A percentile compares a stretch with the other conserved stretches of the same genome.
Evolutionary conservation across 257 asterid genomes (phyloP).

Genomic region (Salvia hispanica): DNA sequence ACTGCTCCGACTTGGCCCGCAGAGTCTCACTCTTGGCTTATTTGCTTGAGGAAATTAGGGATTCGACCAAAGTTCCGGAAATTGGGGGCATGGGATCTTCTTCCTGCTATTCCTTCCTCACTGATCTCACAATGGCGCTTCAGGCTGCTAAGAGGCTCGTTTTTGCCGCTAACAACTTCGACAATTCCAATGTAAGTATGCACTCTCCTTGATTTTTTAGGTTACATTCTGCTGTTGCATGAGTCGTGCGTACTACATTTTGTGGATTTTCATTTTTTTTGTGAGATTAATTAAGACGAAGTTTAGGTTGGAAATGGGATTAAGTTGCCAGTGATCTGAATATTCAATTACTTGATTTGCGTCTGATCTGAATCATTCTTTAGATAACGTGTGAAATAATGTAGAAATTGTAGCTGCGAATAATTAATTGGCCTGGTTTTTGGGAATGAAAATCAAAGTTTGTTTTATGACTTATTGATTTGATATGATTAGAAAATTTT

Average conservation of each 20-base stretch:
- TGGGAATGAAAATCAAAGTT: neutral
- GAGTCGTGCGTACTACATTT: slow-evolving; percentile 14
- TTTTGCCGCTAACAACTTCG: slow-evolving; percentile 45
- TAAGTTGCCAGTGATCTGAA: neutral
- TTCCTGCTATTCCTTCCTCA: slow-evolving; percentile 46
- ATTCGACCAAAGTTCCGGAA: slow-evolving; percentile 36
- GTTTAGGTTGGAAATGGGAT: slow-evolving; percentile 11
- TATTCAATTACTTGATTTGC: slow-evolving; percentile 27
- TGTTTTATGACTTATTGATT: no score
- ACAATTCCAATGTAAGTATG: slow-evolving; percentile 39
- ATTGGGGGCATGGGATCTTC: slow-evolving; percentile 40
- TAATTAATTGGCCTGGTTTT: neutral
- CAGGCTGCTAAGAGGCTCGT: slow-evolving; percentile 49
- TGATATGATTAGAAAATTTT: no score
- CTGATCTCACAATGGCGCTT: slow-evolving; percentile 55
- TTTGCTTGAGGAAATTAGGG: slow-evolving; percentile 69
- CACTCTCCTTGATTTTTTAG: neutral
- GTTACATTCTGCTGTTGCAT: neutral
- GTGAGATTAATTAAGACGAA: slow-evolving; percentile 27
- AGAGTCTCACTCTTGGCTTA: slow-evolving; percentile 65
- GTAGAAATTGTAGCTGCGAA: slow-evolving; percentile 2
- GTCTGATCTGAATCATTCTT: slow-evolving; percentile 31
- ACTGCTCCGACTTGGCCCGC: slow-evolving; percentile 65
- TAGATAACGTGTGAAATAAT: slow-evolving; percentile 10
- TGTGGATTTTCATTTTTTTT: slow-evolving; percentile 20